phyloP scores from a whole-genome alignment of 352 stramenopile species.

The Phytophthora tentaculata region DNA sequence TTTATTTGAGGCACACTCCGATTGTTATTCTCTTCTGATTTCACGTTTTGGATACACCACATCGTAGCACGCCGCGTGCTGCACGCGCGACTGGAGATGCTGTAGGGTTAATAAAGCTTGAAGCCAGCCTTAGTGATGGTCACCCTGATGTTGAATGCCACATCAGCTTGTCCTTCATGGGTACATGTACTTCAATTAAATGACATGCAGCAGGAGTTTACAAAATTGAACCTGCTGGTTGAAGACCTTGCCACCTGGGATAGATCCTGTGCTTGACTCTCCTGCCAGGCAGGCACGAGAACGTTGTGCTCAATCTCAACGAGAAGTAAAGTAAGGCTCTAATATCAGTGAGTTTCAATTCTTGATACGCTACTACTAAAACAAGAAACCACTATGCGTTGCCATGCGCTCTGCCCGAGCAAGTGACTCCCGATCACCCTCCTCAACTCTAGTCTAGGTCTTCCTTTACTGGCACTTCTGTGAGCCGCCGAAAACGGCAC shows the following conservation, averaged over 20 bases:
- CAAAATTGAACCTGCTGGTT: constrained; percentile 4
- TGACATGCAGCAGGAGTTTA: not conserved
- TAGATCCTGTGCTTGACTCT: constrained; percentile 7
- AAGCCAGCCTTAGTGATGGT: not conserved
- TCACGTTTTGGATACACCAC: no score
- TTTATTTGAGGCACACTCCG: no score
- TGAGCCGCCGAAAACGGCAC: constrained; percentile 35
- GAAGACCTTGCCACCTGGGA: constrained; percentile 3
- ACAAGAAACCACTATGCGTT: constrained; percentile 17
- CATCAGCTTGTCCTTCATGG: not conserved
- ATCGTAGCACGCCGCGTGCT: no score
- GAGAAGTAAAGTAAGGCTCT: constrained; percentile 13
- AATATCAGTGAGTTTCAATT: constrained; percentile 36
- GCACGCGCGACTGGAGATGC: no score
- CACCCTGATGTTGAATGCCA: no score
- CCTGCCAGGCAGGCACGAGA: not conserved
- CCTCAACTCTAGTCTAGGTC: constrained; percentile 7
- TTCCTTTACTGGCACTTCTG: constrained; percentile 29
- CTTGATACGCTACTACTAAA: constrained; percentile 26
- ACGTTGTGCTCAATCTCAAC: not conserved
- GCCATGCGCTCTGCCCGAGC: constrained; percentile 6
- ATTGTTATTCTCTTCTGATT: no score
- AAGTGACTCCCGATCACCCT: constrained; percentile 6
- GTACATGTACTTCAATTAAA: not conserved
- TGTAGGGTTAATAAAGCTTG: no score